Conservation (phyloP, 2,329 filamentous ascomycete species). For the Bipolaris victoriae region DNA sequence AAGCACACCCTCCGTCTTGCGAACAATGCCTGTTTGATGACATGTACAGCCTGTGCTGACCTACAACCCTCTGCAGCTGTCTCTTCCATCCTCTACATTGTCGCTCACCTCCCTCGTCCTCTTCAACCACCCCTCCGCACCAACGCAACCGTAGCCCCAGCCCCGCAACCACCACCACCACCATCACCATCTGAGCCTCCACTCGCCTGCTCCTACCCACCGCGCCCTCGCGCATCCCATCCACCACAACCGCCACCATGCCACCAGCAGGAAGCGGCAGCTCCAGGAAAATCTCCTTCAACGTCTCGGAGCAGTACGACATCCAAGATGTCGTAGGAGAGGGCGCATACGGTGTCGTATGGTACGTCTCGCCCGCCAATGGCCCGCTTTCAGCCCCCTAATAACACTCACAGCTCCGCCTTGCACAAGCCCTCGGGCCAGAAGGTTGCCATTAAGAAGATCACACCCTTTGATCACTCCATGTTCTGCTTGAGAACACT, state of each 20-base stretch:
- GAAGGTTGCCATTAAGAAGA: slow-evolving; percentile 99
- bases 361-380: slow-evolving; percentile 64
- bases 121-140: not conserved
- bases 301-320: slow-evolving; percentile 98
- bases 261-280: slow-evolving; percentile 54
- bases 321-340: slow-evolving; percentile 99
- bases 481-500: slow-evolving; percentile 98
- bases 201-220: slow-evolving; percentile 19
- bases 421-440: slow-evolving; percentile 97
- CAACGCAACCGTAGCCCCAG: slow-evolving; percentile 18
- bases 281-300: slow-evolving; percentile 96
- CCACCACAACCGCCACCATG: slow-evolving; percentile 37
- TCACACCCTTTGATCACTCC: slow-evolving; percentile 97
- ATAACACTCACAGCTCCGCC: slow-evolving; percentile 70
- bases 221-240: slow-evolving; percentile 30
- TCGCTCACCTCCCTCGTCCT: slow-evolving; percentile 2
- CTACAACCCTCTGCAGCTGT: slow-evolving; percentile 24
- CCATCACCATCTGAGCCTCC: slow-evolving; percentile 17
- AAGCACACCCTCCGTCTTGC: slow-evolving; percentile 26
- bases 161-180: slow-evolving; percentile 15
- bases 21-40: slow-evolving; percentile 22
- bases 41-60: slow-evolving; percentile 28
- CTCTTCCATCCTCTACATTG: slow-evolving; percentile 8
- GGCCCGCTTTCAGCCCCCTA: slow-evolving; percentile 25
- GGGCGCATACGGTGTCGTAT: slow-evolving; percentile 97